Evolutionary conservation across 2,329 filamentous ascomycete genomes (phyloP), one percentile per base, ranked within the genome.

Genomic region (Diaporthe capsici): DNA sequence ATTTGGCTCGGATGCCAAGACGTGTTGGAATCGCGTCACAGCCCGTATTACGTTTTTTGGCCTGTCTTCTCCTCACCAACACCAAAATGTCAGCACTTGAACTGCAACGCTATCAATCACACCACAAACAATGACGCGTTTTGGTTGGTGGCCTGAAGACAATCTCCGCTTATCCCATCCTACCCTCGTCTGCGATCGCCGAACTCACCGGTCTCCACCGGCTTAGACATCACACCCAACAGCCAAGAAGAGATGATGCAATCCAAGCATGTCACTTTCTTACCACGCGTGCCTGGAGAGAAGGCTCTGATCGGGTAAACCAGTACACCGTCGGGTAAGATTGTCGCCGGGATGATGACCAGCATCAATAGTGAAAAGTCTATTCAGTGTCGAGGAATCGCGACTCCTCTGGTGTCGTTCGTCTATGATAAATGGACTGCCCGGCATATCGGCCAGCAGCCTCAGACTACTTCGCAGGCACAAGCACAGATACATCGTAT

Each of bases 401-500:
- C 22, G 34, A 53, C 7, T 25, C 34, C 47, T 9, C 44, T 15
- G 47, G 39, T 68, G 31, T 25, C 22, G 63, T 28, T 4, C 2
- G 47, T 28, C 65, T 51, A 39, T 28, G 31, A 28, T 42, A 13
- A 42, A 55, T 12, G n/a, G 28, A 28, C 65, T 39, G 31, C n/a
- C n/a, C 65, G 4, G 31, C 13, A 39, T 7, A 8, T 39, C 4
- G 4, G 9, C 20, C 28, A 22, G 12, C 47, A 49, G 2, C 47
- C 13, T 39, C 31, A 22, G 63, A 28, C 53, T 47, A 34, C 42
- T 31, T 67, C n/a, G 31, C 9, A 2, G 75, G 75, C 28, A 76
- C 63, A 25, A 49, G 42, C 28, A 76, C 75, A 8, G 47, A 71
- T 2, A 76, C 71, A 47, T 74, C 60, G 10, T 76, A 76, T 9